A percentile compares a stretch with the other conserved stretches of the same genome.
Evolutionary conservation across 805 yeast genomes (phyloP).

Genomic region (Metschnikowia orientalis): DNA sequence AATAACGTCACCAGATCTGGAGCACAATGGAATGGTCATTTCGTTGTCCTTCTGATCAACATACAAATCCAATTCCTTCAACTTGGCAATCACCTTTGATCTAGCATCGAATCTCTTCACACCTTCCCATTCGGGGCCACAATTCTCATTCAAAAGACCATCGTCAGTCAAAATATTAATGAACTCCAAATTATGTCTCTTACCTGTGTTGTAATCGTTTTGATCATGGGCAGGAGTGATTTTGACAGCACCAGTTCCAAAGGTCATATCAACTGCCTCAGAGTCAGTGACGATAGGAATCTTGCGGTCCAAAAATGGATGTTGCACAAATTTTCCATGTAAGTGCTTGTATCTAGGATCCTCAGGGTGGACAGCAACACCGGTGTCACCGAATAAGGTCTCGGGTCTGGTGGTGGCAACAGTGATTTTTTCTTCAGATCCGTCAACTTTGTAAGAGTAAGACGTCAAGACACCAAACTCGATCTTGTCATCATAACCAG

Average conservation of each 20-base stretch:
- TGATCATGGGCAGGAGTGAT: slow-evolving; percentile 98
- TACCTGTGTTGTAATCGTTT: slow-evolving; percentile 95
- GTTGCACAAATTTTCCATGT: slow-evolving; percentile 88
- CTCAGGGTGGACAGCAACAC: slow-evolving; percentile 94
- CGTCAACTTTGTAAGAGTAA: slow-evolving; percentile 85
- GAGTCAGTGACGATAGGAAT: slow-evolving; percentile 86
- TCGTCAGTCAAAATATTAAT: slow-evolving; percentile 89
- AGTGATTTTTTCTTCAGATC: slow-evolving; percentile 75
- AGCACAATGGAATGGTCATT: slow-evolving; percentile 91
- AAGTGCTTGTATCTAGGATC: slow-evolving; percentile 89
- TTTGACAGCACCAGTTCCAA: slow-evolving; percentile 99
- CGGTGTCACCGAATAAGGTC: slow-evolving; percentile 97
- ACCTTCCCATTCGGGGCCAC: slow-evolving; percentile 86
- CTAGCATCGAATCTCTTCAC: slow-evolving; percentile 94
- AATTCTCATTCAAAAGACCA: slow-evolving; percentile 83
- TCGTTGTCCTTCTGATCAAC: slow-evolving; percentile 90
- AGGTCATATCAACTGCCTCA: slow-evolving; percentile 97
- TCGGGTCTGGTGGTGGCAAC: slow-evolving; percentile 99
- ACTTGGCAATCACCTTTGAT: slow-evolving; percentile 69
- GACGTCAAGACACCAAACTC: slow-evolving; percentile 98
- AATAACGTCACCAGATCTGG: slow-evolving; percentile 94
- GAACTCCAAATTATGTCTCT: slow-evolving; percentile 83
- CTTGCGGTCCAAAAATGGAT: slow-evolving; percentile 82
- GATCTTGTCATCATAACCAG: slow-evolving; percentile 83
- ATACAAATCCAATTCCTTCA: slow-evolving; percentile 69